Percentiles rank a stretch among this genome's conserved stretches.
These are phyloP conservation scores for Cystoisospora suis DNA, from an alignment of 169 alveolate genomes.

Conservation along the genomic window DNA sequence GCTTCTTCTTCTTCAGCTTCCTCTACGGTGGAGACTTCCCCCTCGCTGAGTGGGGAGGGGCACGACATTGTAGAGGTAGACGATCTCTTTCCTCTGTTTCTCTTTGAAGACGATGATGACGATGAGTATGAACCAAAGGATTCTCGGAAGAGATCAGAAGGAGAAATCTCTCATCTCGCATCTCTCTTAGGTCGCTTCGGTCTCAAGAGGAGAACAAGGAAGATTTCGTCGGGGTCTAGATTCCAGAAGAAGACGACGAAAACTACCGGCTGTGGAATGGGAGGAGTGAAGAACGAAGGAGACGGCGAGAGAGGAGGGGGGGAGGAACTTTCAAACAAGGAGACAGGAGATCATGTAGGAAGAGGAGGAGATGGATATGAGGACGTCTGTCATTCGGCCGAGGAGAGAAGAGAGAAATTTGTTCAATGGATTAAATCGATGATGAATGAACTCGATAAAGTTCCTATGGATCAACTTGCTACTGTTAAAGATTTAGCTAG, in stretches of 20 bases:
- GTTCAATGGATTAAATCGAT: conserved; percentile 18
- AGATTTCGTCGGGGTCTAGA: not conserved
- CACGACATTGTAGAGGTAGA: not conserved
- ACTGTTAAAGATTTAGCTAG: conserved; percentile 20
- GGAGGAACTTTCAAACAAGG: not conserved
- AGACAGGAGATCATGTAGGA: not conserved
- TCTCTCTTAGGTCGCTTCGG: no score
- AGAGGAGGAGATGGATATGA: not conserved
- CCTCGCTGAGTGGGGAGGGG: no score
- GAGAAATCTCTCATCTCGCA: not conserved
- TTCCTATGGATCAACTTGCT: not conserved
- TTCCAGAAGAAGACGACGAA: no score
- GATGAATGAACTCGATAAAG: not conserved
- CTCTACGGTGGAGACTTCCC: not conserved
- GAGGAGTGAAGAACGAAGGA: no score
- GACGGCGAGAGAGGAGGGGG: no score
- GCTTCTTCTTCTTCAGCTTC: no score
- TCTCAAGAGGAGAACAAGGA: no score
- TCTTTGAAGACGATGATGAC: not conserved
- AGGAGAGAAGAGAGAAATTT: conserved; percentile 23
- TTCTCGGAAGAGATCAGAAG: no score
- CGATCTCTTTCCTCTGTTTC: not conserved
- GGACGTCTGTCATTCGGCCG: conserved; percentile 10
- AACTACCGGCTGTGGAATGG: no score
- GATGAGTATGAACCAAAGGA: no score